These are phyloP conservation scores for Sporothrix pseudoabietina DNA, from an alignment of 2,329 filamentous ascomycete genomes.

Conservation along the genomic window DNA sequence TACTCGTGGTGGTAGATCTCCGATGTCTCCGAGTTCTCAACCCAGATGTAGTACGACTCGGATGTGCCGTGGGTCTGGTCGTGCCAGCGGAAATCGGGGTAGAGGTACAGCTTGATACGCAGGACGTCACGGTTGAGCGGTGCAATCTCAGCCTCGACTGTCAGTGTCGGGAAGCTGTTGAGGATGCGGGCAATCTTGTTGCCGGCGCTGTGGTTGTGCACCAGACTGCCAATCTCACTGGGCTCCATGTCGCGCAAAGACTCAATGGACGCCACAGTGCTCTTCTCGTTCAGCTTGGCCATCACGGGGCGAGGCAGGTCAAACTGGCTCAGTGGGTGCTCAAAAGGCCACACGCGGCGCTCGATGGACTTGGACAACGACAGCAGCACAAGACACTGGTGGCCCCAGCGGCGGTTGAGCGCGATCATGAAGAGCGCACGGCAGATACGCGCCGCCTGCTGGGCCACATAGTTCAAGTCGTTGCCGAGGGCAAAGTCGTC, in stretches of 20 bases:
- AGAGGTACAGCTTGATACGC: constrained; percentile 82
- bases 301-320: constrained; percentile 83
- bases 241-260: constrained; percentile 89
- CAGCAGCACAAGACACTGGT: constrained; percentile 88
- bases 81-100: constrained; percentile 92
- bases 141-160: constrained; percentile 90
- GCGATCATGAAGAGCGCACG: constrained; percentile 97
- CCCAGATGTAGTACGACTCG: constrained; percentile 98
- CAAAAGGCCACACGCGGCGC: constrained; percentile 90
- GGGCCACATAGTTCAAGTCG: constrained; percentile 90
- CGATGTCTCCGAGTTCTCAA: constrained; percentile 95
- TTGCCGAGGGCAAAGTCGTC: constrained; percentile 94
- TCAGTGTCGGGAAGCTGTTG: constrained; percentile 88
- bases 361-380: constrained; percentile 97
- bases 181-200: constrained; percentile 77
- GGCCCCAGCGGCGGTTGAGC: constrained; percentile 90
- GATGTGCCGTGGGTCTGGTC: constrained; percentile 91
- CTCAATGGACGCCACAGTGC: constrained; percentile 72
- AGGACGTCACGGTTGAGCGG: constrained; percentile 93
- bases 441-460: constrained; percentile 93
- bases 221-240: constrained; percentile 83
- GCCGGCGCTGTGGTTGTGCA: constrained; percentile 89
- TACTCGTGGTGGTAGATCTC: constrained; percentile 98
- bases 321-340: constrained; percentile 94
- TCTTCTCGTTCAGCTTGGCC: constrained; percentile 68